Evolutionary conservation across 139 green algal species (phyloP).

Genomic region (Mesotaenium endlicherianum): DNA sequence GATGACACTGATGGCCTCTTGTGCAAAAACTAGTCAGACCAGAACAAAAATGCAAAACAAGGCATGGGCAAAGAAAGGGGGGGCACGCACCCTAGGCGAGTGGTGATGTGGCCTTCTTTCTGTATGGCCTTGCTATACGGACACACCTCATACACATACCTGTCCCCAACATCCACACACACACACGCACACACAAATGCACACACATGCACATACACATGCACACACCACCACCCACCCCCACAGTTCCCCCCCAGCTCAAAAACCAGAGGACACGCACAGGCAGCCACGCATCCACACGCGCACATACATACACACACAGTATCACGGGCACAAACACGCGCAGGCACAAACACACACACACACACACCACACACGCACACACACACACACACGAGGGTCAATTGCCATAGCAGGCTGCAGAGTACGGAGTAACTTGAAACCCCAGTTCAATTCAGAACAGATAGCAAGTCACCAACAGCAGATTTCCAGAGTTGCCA

Average conservation of each 20-base stretch:
- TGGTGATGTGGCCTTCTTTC: slow-evolving; percentile 44
- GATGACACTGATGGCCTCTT: no score
- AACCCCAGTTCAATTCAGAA: background rate
- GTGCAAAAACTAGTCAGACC: no score
- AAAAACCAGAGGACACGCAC: background rate
- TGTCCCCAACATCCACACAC: background rate
- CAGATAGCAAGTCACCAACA: slow-evolving; percentile 6
- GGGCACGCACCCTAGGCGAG: slow-evolving; percentile 42
- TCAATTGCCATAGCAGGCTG: background rate
- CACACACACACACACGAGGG: no score
- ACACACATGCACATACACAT: background rate
- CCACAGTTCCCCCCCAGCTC: background rate
- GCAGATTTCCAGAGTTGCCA: background rate
- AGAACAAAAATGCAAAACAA: no score
- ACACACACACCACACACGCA: no score
- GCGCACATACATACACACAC: background rate
- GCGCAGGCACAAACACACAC: no score
- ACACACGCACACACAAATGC: background rate
- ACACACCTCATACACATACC: slow-evolving; percentile 51
- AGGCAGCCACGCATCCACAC: background rate
- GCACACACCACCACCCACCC: background rate
- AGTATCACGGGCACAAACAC: background rate
- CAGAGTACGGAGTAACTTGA: background rate
- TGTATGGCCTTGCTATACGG: slow-evolving; percentile 49
- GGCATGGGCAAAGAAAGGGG: no score